These are phyloP conservation scores for Clitopilus passeckerianus DNA, from an alignment of 768 basidiomycete species.

Conservation along the genomic window DNA sequence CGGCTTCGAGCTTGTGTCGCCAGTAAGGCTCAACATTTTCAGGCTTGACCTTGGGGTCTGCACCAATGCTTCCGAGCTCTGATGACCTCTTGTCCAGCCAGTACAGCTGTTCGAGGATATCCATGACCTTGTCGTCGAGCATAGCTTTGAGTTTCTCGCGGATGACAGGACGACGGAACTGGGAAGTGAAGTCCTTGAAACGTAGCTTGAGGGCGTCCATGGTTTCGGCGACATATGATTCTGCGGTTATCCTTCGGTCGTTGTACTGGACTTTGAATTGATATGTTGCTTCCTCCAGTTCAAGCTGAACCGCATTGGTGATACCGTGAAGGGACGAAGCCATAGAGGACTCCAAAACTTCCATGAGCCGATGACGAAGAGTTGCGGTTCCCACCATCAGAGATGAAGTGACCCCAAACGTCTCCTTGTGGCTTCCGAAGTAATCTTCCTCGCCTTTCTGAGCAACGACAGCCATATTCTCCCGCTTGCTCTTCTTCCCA, in stretches of 20 bases:
- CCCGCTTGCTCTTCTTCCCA: slow-evolving; percentile 47
- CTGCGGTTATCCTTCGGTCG: slow-evolving; percentile 89
- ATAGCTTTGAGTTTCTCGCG: slow-evolving; percentile 85
- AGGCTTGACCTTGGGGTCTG: slow-evolving; percentile 63
- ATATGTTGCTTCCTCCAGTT: slow-evolving; percentile 94
- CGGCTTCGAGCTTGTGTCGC: slow-evolving; percentile 95
- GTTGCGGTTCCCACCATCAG: slow-evolving; percentile 92
- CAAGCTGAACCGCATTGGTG: slow-evolving; percentile 94
- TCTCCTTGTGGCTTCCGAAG: slow-evolving; percentile 57
- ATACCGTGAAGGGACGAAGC: slow-evolving; percentile 93
- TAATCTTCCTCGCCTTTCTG: slow-evolving; percentile 61
- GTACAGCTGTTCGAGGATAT: slow-evolving; percentile 94
- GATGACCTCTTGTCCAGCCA: slow-evolving; percentile 87
- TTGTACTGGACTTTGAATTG: slow-evolving; percentile 99
- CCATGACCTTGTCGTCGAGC: slow-evolving; percentile 96
- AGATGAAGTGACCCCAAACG: slow-evolving; percentile 56
- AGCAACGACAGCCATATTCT: slow-evolving; percentile 43
- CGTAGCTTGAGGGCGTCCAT: slow-evolving; percentile 88
- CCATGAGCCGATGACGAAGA: slow-evolving; percentile 87
- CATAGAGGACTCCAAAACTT: slow-evolving; percentile 97
- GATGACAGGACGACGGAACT: slow-evolving; percentile 87
- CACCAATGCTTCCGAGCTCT: slow-evolving; percentile 68
- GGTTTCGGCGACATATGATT: slow-evolving; percentile 97
- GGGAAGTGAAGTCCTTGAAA: slow-evolving; percentile 80
- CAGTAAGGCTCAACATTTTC: slow-evolving; percentile 87